Conservation (phyloP, 805 yeast genomes). For the Kodamaea laetipori region DNA sequence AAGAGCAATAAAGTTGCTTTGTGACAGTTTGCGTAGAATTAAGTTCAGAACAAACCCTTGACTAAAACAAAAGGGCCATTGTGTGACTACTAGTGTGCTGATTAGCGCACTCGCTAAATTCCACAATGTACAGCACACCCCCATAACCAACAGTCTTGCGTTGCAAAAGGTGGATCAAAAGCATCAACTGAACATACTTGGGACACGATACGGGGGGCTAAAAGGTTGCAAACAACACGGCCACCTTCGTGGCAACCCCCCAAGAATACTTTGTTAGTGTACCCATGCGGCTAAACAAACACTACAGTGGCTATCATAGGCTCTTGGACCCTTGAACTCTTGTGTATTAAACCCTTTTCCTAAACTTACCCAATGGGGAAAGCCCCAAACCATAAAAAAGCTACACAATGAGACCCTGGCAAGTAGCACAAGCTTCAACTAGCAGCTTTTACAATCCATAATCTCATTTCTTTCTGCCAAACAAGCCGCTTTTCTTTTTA, state of each 20-base stretch:
- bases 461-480: constrained; percentile 15
- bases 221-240: neutral
- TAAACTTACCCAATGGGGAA: constrained; percentile 1
- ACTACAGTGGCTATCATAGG: neutral
- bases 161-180: neutral
- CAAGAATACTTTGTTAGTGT: constrained; percentile 2
- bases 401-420: neutral
- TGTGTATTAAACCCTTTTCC: neutral
- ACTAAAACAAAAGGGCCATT: neutral
- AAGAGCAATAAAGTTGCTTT: no score
- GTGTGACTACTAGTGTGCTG: neutral
- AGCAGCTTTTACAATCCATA: no score
- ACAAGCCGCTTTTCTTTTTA: constrained; percentile 16
- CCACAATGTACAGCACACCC: neutral
- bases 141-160: neutral
- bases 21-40: no score
- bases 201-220: neutral
- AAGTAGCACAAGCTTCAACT: no score
- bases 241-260: neutral
- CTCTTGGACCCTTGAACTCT: neutral
- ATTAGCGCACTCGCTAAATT: neutral
- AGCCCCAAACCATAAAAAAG: constrained; percentile 5
- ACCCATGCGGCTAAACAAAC: neutral
- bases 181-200: neutral
- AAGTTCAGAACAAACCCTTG: no score